Conservation (phyloP, 2,329 filamentous ascomycete genomes). For the Talaromyces atroroseus region DNA sequence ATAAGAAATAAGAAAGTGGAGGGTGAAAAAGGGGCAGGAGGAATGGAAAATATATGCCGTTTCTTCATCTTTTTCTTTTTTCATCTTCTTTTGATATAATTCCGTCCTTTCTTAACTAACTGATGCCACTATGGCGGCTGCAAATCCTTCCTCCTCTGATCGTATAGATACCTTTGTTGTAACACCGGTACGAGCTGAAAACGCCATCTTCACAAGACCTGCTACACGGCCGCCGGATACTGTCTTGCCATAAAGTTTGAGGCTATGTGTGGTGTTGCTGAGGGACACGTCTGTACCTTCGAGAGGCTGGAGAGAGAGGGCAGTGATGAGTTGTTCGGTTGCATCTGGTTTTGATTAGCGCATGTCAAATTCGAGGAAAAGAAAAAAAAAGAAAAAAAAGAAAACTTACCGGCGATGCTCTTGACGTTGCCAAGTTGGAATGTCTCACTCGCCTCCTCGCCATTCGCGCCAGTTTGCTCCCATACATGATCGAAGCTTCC, state of each 20-base stretch:
- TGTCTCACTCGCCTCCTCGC: conserved; percentile 87
- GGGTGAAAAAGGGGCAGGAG: not conserved
- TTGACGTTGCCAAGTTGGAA: conserved; percentile 81
- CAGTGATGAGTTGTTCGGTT: conserved; percentile 80
- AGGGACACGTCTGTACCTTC: conserved; percentile 90
- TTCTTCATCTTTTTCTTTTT: not conserved
- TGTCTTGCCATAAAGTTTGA: conserved; percentile 95
- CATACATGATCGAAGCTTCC: conserved; percentile 94
- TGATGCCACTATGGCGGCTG: conserved; percentile 74
- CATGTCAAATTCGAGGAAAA: not conserved
- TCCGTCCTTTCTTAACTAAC: conserved; percentile 60
- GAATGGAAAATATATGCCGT: not conserved
- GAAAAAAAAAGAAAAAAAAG: not conserved
- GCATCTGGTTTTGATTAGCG: conserved; percentile 57
- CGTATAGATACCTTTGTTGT: conserved; percentile 93
- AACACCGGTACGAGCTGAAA: conserved; percentile 83
- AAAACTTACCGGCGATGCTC: conserved; percentile 74
- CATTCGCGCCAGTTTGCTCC: conserved; percentile 85
- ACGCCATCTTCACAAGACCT: conserved; percentile 85
- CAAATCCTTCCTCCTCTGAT: conserved; percentile 88
- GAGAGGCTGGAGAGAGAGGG: conserved; percentile 83
- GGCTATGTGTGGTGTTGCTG: conserved; percentile 82
- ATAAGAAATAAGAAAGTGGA: not conserved
- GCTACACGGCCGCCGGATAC: conserved; percentile 85
- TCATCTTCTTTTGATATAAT: not conserved